phyloP scores from a whole-genome alignment of 2,329 filamentous ascomycete species.

The Ophiostoma angusticollis region DNA sequence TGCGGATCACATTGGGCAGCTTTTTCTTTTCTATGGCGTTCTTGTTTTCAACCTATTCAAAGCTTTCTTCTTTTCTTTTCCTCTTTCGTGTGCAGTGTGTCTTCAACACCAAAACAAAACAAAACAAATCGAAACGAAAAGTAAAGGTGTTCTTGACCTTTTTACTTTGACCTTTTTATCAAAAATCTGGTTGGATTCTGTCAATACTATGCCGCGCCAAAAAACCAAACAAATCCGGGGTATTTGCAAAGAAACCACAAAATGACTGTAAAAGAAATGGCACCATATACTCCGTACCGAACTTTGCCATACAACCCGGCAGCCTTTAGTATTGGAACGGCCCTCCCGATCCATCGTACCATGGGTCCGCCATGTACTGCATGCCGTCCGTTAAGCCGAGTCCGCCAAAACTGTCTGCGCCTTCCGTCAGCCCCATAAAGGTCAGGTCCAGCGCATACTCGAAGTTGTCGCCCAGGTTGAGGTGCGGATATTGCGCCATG shows the following conservation, averaged over 20 bases:
- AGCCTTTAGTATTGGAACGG: conserved; percentile 1
- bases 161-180: too few relatives aligned
- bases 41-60: too few relatives aligned
- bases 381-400: conserved; percentile 21
- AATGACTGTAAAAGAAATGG: not conserved
- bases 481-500: conserved; percentile 18
- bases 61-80: too few relatives aligned
- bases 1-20: too few relatives aligned
- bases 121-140: not conserved
- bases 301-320: not conserved
- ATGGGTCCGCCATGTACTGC: conserved; percentile 27
- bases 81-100: too few relatives aligned
- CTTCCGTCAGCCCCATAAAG: conserved; percentile 19
- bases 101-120: not conserved
- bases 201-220: not conserved
- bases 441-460: conserved; percentile 32
- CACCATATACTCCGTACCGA: too few relatives aligned
- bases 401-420: conserved; percentile 9
- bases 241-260: not conserved
- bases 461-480: conserved; percentile 26
- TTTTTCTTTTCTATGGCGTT: too few relatives aligned
- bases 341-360: conserved; percentile 21
- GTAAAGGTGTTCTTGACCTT: too few relatives aligned
- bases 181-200: not conserved
- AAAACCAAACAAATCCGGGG: not conserved